phyloP scores from a whole-genome alignment of 768 basidiomycete species.

The Russula sp. region DNA sequence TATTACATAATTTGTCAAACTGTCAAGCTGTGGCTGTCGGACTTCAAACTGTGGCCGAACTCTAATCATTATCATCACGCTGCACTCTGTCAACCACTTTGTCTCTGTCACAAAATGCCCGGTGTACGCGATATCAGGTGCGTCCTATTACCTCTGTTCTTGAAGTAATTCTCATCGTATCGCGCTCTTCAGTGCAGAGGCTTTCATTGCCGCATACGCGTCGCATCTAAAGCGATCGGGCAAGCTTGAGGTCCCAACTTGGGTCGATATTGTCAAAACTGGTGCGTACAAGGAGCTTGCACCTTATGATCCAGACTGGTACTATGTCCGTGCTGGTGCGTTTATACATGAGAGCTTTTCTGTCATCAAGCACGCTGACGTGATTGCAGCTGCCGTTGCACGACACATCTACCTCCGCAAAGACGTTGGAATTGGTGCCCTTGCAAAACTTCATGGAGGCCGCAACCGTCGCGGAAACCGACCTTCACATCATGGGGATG shows the following conservation, averaged over 20 bases:
- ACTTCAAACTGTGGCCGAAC: constrained; percentile 19
- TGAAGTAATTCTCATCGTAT: background rate
- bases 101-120: constrained; percentile 40
- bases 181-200: constrained; percentile 65
- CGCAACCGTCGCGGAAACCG: constrained; percentile 95
- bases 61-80: constrained; percentile 26
- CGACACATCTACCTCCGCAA: constrained; percentile 99
- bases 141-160: constrained; percentile 28
- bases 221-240: constrained; percentile 97
- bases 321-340: constrained; percentile 96
- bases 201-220: constrained; percentile 91
- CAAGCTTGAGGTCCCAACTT: constrained; percentile 98
- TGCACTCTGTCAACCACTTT: constrained; percentile 5
- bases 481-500: constrained; percentile 88
- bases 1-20: constrained; percentile 25
- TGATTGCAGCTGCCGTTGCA: constrained; percentile 80
- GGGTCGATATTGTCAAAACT: constrained; percentile 99
- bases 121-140: constrained; percentile 49
- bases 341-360: constrained; percentile 27
- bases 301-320: constrained; percentile 99
- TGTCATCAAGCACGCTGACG: background rate
- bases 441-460: constrained; percentile 95
- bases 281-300: constrained; percentile 97
- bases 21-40: constrained; percentile 29
- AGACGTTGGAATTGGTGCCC: constrained; percentile 89